Conservation (phyloP, 2,329 filamentous ascomycete genomes). For the Fusarium nelsonii region DNA sequence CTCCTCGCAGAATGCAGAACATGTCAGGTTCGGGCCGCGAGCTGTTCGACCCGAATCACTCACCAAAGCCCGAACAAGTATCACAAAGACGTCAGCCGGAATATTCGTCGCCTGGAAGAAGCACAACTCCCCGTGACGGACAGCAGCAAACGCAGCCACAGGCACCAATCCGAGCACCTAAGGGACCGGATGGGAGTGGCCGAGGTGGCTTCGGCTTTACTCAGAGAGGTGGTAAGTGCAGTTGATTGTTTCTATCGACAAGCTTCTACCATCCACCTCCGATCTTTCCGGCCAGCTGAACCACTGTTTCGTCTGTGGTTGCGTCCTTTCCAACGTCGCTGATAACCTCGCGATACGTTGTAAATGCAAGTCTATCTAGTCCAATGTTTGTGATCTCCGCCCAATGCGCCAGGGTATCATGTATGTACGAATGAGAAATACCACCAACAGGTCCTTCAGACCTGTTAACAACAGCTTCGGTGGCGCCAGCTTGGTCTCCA, state of each 20-base stretch:
- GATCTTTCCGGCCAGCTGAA: constrained; percentile 88
- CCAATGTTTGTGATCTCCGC: constrained; percentile 76
- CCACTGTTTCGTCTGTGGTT: constrained; percentile 79
- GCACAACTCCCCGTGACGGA: constrained; percentile 64
- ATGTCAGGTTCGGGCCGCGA: constrained; percentile 62
- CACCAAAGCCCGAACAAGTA: constrained; percentile 70
- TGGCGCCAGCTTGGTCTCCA: constrained; percentile 66
- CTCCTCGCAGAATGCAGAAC: constrained; percentile 44
- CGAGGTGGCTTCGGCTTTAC: constrained; percentile 83
- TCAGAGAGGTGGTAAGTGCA: constrained; percentile 65
- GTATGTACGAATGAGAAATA: constrained; percentile 74
- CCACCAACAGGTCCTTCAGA: constrained; percentile 67
- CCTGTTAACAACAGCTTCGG: constrained; percentile 46
- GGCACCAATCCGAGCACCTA: constrained; percentile 78
- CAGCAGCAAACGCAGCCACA: constrained; percentile 64
- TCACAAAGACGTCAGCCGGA: constrained; percentile 59
- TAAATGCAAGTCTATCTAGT: constrained; percentile 80
- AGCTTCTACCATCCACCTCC: constrained; percentile 86
- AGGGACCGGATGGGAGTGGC: constrained; percentile 81
- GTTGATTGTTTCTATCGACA: constrained; percentile 52
- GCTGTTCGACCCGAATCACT: constrained; percentile 82
- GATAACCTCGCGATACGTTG: constrained; percentile 90
- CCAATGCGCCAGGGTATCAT: constrained; percentile 82
- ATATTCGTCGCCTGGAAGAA: constrained; percentile 53
- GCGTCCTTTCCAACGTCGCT: constrained; percentile 91